These are phyloP conservation scores for Dacryopinax spathularia DNA, from an alignment of 768 basidiomycete genomes.

Conservation along the genomic window DNA sequence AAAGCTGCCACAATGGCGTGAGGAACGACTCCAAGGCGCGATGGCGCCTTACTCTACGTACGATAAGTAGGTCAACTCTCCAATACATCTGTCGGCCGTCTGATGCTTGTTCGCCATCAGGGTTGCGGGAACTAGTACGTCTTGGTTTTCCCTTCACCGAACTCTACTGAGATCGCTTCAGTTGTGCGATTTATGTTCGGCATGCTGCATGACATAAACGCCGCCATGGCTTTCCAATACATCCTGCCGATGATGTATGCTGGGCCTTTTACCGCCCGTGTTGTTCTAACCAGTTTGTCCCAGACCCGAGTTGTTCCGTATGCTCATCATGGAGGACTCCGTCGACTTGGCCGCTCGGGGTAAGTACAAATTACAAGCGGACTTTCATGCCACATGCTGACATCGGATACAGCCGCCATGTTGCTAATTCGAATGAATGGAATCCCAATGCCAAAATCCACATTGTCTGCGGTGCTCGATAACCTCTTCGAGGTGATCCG, in stretches of 20 bases:
- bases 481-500: slow-evolving; percentile 65
- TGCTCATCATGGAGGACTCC: slow-evolving; percentile 43
- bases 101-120: neutral
- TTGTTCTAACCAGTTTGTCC: slow-evolving; percentile 4
- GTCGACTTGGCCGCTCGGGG: neutral
- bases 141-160: neutral
- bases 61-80: slow-evolving; percentile 46
- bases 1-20: slow-evolving; percentile 54
- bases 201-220: slow-evolving; percentile 60
- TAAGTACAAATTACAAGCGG: slow-evolving; percentile 2
- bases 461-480: slow-evolving; percentile 55
- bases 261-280: neutral
- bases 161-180: neutral
- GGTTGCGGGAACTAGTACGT: neutral
- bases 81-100: slow-evolving; percentile 12
- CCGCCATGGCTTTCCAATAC: slow-evolving; percentile 63
- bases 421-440: slow-evolving; percentile 76
- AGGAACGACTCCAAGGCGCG: slow-evolving; percentile 54
- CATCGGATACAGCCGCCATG: slow-evolving; percentile 44
- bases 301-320: slow-evolving; percentile 60
- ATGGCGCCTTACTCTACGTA: slow-evolving; percentile 77
- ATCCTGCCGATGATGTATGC: slow-evolving; percentile 55
- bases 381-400: slow-evolving; percentile 43
- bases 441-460: slow-evolving; percentile 56
- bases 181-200: slow-evolving; percentile 49